Percentiles rank a stretch among this genome's conserved stretches.
phyloP scores from a whole-genome alignment of 2,329 filamentous ascomycete species.

The Iodosphaeria phyllophila region DNA sequence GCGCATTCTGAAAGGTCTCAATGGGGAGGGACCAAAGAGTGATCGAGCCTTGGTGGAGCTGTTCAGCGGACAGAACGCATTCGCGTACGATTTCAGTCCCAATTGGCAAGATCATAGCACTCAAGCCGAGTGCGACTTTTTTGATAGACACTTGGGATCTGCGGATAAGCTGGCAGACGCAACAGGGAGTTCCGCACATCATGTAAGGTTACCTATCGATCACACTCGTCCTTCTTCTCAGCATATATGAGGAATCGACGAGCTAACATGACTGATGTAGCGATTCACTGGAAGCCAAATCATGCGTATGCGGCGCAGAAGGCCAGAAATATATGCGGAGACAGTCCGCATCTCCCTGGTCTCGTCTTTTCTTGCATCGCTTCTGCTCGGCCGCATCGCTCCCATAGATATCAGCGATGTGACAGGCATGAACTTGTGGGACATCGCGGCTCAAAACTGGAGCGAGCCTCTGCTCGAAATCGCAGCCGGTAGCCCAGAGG shows the following conservation, averaged over 20 bases:
- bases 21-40: constrained; percentile 30
- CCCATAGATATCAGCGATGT: constrained; percentile 89
- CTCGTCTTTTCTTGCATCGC: constrained; percentile 82
- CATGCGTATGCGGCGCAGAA: constrained; percentile 62
- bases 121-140: constrained; percentile 75
- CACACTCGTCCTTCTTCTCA: too few relatives aligned
- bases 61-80: constrained; percentile 46
- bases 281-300: constrained; percentile 98
- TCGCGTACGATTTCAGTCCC: constrained; percentile 74
- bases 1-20: constrained; percentile 38
- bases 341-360: constrained; percentile 82
- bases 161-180: constrained; percentile 51
- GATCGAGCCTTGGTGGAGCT: constrained; percentile 58
- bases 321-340: constrained; percentile 62
- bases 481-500: constrained; percentile 43
- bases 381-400: constrained; percentile 71
- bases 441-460: constrained; percentile 59
- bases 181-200: constrained; percentile 87
- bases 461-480: constrained; percentile 58
- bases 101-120: constrained; percentile 99
- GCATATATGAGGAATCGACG: too few relatives aligned
- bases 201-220: constrained; percentile 41
- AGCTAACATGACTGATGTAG: constrained; percentile 26
- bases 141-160: constrained; percentile 54
- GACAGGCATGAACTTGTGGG: constrained; percentile 94